Evolutionary conservation across 176 grass and related monocot species (phyloP), one percentile per base, ranked within the genome.

Genomic region (Puccinellia tenuiflora): DNA sequence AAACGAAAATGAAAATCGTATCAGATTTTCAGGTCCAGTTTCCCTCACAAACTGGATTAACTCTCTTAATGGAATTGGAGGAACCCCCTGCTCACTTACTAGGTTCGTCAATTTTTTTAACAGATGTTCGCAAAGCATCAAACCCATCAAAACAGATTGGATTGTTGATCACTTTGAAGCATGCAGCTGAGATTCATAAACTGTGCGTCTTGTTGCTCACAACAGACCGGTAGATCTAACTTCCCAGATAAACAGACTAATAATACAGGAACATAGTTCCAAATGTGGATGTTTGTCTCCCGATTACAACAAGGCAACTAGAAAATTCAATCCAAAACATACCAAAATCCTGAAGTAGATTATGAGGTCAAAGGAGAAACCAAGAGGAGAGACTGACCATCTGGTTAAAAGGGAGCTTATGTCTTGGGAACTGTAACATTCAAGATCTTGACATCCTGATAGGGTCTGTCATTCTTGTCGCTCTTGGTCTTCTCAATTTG

Each of bases 371-470:
- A 31, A 74, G 28, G 21, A 30, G 24, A 35, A 48, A 73, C 3
- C 0, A 1, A 37, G 10, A 78, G 29, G 50, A 83, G 56, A 24
- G 52, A 84, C 88, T 57, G 0, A 83, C 79, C 79, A 18, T 30
- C 10, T 66, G 20, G 38, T 83, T 22, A 68, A 64, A 18, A 21
- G 15, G 38, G 26, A 73, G 54, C 38, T 87, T 82, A 97, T 74
- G 84, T 78, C 80, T 92, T 96, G 10, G 96, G 96, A 86, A 98
- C 89, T 26, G 96, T 98, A 84, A 98, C 96, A 83, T 98, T 96
- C 81, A 98, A 85, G 69, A 99, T 99, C 83, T 99, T 99, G 16
- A 98, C 91, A 72, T 98, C 96, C 81, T 96, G 96, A 79, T 98
- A 92, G n/a, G 96, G 96, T 81, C 88, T 98, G 74, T 98, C 96